These are phyloP conservation scores for Lindgomyces ingoldianus DNA, from an alignment of 495 filamentous ascomycete species.

Conservation along the genomic window DNA sequence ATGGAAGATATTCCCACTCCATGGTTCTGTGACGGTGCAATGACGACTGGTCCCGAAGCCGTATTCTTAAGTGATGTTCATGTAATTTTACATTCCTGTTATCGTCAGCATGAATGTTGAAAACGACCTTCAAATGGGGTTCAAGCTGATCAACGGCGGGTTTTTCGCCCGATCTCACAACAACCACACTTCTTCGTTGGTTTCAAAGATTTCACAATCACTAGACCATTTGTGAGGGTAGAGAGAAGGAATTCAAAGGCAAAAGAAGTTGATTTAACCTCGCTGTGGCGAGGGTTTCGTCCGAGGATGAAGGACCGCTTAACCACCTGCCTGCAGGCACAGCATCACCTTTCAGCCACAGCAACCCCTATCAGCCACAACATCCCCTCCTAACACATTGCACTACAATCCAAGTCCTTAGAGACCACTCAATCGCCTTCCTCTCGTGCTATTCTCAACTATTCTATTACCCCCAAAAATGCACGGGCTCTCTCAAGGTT, in stretches of 20 bases:
- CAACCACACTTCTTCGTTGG: not conserved
- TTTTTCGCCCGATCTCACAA: not conserved
- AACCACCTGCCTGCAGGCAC: not conserved
- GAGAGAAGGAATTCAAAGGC: not conserved
- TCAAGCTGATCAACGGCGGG: too few relatives aligned
- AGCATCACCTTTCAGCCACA: not conserved
- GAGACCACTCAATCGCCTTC: not conserved
- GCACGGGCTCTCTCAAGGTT: too few relatives aligned
- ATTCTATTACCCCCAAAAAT: not conserved
- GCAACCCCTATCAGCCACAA: not conserved
- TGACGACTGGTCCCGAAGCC: not conserved
- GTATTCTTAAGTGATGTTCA: not conserved
- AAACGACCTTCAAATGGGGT: not conserved
- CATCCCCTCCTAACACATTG: not conserved
- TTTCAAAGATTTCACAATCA: not conserved
- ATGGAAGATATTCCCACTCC: not conserved
- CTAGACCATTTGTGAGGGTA: not conserved
- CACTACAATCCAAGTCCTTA: not conserved
- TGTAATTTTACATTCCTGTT: not conserved
- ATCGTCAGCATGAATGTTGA: not conserved
- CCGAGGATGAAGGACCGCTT: not conserved
- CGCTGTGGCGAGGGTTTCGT: not conserved
- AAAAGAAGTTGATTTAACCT: not conserved
- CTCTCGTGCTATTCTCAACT: not conserved
- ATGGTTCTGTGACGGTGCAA: not conserved